Evolutionary conservation across 2,329 filamentous ascomycete species (phyloP).

Genomic region (Alternaria rosae): DNA sequence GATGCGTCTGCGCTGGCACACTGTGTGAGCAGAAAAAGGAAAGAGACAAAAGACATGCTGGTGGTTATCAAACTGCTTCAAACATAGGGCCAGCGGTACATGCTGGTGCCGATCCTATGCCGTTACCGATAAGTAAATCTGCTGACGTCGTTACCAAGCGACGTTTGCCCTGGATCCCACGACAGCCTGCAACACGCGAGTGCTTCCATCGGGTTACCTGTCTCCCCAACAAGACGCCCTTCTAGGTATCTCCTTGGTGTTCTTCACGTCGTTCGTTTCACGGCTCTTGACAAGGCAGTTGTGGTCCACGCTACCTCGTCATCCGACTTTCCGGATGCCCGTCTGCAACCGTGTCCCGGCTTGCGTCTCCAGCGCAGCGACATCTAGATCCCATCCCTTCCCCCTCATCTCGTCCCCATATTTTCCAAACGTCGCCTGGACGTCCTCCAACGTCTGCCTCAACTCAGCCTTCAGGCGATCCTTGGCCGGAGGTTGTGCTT

Average conservation of each 20-base stretch:
- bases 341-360: constrained; percentile 53
- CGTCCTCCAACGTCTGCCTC: constrained; percentile 49
- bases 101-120: constrained; percentile 13
- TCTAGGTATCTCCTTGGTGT: constrained; percentile 1
- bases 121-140: constrained; percentile 6
- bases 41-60: constrained; percentile 4
- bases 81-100: constrained; percentile 8
- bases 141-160: constrained; percentile 5
- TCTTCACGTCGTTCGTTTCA: constrained; percentile 11
- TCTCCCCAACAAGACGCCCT: constrained; percentile 1
- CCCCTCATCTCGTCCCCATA: constrained; percentile 53
- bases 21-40: background rate
- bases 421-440: constrained; percentile 55
- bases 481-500: constrained; percentile 31
- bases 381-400: constrained; percentile 72
- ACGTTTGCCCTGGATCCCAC: constrained; percentile 8
- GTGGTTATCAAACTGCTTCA: constrained; percentile 14
- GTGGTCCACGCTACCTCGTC: background rate
- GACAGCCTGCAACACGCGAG: constrained; percentile 10
- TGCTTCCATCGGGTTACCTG: constrained; percentile 9
- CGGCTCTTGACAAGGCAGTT: constrained; percentile 3
- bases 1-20: background rate
- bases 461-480: constrained; percentile 54
- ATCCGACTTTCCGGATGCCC: constrained; percentile 7
- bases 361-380: constrained; percentile 71